Conservation (phyloP, 768 basidiomycete species). For the Rhizopogon sp. region DNA sequence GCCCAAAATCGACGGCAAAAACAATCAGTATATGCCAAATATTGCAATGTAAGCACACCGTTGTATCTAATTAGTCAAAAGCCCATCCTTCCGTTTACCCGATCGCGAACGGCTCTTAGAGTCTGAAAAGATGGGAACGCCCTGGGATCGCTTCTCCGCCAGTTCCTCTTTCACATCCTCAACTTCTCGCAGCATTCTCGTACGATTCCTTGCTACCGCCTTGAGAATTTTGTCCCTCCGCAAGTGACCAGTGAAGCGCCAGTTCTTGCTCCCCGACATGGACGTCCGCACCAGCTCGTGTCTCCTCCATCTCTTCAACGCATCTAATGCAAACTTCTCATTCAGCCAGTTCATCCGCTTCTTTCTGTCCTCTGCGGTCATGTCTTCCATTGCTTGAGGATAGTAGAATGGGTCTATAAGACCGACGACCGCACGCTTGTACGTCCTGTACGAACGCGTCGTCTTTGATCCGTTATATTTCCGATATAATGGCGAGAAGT, state of each 20-base stretch:
- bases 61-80: neutral
- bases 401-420: constrained; percentile 93
- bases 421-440: constrained; percentile 91
- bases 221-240: constrained; percentile 46
- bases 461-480: constrained; percentile 20
- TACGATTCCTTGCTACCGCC: constrained; percentile 42
- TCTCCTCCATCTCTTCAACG: constrained; percentile 31
- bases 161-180: constrained; percentile 31
- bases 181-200: constrained; percentile 36
- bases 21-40: neutral
- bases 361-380: constrained; percentile 50
- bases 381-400: constrained; percentile 75
- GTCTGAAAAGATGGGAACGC: constrained; percentile 18
- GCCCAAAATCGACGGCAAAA: neutral
- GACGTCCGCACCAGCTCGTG: constrained; percentile 30
- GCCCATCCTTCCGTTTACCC: neutral
- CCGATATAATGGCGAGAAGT: constrained; percentile 52
- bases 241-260: constrained; percentile 36
- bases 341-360: constrained; percentile 61
- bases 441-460: constrained; percentile 45
- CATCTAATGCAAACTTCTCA: constrained; percentile 43
- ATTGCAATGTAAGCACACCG: neutral
- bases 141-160: constrained; percentile 18
- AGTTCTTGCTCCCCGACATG: constrained; percentile 29
- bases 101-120: neutral